phyloP scores from a whole-genome alignment of 257 asterid genomes.

The Scutellaria baicalensis region DNA sequence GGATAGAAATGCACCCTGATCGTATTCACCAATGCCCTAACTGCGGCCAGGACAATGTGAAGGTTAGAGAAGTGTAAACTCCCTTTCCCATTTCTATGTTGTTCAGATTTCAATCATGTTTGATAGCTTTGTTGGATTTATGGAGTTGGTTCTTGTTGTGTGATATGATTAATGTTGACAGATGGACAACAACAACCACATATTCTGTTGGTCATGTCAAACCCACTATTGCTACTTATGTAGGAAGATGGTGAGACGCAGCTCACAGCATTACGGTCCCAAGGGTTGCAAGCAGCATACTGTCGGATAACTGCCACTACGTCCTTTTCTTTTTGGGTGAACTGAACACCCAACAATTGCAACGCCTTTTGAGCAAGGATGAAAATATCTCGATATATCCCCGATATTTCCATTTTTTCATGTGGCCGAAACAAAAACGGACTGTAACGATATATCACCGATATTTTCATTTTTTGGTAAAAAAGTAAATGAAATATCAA shows the following conservation, averaged over 20 bases:
- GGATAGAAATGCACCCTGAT: slow-evolving; percentile 34
- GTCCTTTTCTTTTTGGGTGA: not conserved
- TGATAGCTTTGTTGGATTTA: too few species aligned
- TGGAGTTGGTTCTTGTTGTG: too few species aligned
- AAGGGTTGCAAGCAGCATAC: slow-evolving; percentile 94
- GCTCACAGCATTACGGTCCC: slow-evolving; percentile 68
- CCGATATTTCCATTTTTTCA: too few species aligned
- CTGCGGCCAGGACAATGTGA: slow-evolving; percentile 61
- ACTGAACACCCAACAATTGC: too few species aligned
- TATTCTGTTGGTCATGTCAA: slow-evolving; percentile 90
- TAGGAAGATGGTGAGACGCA: slow-evolving; percentile 54
- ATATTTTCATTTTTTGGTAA: too few species aligned
- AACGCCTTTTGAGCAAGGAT: too few species aligned
- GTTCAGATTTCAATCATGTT: not conserved
- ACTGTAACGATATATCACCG: too few species aligned
- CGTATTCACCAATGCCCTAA: slow-evolving; percentile 58
- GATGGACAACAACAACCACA: slow-evolving; percentile 78
- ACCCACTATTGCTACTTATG: slow-evolving; percentile 83
- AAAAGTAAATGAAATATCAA: too few species aligned
- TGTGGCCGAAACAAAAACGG: too few species aligned
- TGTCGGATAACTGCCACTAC: slow-evolving; percentile 17
- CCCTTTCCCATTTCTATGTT: too few species aligned
- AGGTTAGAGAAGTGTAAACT: slow-evolving; percentile 36
- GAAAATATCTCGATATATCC: too few species aligned
- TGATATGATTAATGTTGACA: too few species aligned